Evolutionary conservation across 257 asterid genomes (phyloP).

Genomic region (Scutellaria minor): DNA sequence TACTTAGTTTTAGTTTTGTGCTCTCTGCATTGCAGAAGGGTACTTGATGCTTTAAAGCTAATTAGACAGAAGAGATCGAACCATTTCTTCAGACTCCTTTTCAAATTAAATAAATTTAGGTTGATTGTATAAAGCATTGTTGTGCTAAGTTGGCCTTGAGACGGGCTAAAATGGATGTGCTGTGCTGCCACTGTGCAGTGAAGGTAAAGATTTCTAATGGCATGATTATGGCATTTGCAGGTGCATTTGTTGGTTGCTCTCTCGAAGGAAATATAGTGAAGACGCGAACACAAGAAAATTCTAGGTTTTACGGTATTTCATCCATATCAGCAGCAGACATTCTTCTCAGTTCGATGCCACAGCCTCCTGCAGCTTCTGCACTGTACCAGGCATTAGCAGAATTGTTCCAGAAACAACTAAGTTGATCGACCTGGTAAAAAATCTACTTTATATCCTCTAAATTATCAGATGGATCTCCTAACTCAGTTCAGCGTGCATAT

Average conservation of each 20-base stretch:
- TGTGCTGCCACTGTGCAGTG: too few relatives aligned
- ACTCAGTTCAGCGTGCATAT: slow-evolving; percentile 26
- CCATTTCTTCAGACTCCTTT: too few relatives aligned
- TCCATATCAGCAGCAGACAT: slow-evolving; percentile 57
- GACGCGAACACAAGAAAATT: slow-evolving; percentile 60
- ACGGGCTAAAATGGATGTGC: too few relatives aligned
- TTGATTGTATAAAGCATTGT: too few relatives aligned
- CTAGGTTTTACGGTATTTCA: slow-evolving; percentile 63
- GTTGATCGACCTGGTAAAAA: not conserved
- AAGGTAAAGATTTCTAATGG: too few relatives aligned
- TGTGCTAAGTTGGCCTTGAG: too few relatives aligned
- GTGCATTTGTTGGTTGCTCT: slow-evolving; percentile 84
- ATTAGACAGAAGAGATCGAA: too few relatives aligned
- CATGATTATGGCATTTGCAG: slow-evolving; percentile 35
- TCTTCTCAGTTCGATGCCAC: slow-evolving; percentile 66
- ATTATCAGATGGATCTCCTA: not conserved
- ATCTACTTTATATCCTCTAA: not conserved
- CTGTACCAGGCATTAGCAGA: slow-evolving; percentile 60
- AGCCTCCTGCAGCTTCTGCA: slow-evolving; percentile 74
- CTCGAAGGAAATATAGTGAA: slow-evolving; percentile 66
- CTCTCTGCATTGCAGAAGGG: not conserved
- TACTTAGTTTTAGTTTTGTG: slow-evolving; percentile 10
- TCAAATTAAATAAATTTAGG: too few relatives aligned
- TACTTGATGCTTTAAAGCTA: not conserved
- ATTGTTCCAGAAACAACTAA: slow-evolving; percentile 50